Evolutionary conservation across 2,329 filamentous ascomycete species (phyloP).

Genomic region (Trichoderma cornu-damae): DNA sequence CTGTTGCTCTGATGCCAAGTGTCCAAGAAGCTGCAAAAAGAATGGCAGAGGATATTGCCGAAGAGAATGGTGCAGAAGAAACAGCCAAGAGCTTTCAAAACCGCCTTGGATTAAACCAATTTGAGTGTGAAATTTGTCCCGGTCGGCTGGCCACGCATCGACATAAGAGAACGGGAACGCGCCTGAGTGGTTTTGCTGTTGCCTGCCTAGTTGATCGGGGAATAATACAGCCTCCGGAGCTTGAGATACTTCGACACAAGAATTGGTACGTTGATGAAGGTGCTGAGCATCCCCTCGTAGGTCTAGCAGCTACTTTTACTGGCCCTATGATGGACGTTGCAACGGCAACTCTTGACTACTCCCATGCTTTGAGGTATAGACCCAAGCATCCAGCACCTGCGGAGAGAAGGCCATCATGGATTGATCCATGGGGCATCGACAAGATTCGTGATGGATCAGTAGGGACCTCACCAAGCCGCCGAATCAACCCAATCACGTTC

Average conservation of each 20-base stretch:
- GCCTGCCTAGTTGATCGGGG: constrained; percentile 51
- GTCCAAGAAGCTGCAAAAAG: constrained; percentile 36
- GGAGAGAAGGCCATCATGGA: neutral
- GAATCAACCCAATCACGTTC: constrained; percentile 13
- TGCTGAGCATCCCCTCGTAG: constrained; percentile 59
- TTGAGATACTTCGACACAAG: constrained; percentile 44
- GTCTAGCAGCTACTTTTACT: constrained; percentile 60
- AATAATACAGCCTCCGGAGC: constrained; percentile 49
- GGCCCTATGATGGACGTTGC: constrained; percentile 61
- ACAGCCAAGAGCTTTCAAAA: constrained; percentile 52
- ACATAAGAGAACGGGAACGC: constrained; percentile 52
- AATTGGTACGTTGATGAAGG: constrained; percentile 63
- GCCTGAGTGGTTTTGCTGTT: constrained; percentile 57
- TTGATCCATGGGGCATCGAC: neutral
- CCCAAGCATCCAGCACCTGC: neutral
- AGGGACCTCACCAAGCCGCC: neutral
- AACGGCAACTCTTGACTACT: constrained; percentile 40
- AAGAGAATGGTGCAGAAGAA: constrained; percentile 50
- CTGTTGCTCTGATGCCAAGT: constrained; percentile 46
- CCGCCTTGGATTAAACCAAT: constrained; percentile 46
- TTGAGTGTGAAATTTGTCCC: constrained; percentile 57
- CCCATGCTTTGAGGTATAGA: constrained; percentile 20
- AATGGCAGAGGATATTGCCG: constrained; percentile 49
- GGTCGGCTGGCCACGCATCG: constrained; percentile 57
- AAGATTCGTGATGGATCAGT: neutral